Percentiles rank a stretch among this genome's conserved stretches.
These are phyloP conservation scores for Aspergillus luchuensis DNA, from an alignment of 2,329 filamentous ascomycete genomes.

Conservation along the genomic window DNA sequence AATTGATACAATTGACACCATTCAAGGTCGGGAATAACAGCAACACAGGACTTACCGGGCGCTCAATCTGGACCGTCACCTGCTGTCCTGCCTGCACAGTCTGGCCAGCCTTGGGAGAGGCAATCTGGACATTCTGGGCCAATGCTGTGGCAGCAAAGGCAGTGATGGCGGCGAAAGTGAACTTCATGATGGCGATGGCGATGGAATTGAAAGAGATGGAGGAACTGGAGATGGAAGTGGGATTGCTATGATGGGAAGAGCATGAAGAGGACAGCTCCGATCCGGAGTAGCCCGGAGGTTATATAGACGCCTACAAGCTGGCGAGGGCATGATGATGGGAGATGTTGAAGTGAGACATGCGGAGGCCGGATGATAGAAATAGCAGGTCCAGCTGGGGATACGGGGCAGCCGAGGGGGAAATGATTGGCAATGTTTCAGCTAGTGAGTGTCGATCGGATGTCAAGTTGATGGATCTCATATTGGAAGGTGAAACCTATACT, in stretches of 20 bases:
- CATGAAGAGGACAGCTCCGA: background rate
- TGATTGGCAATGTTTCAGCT: background rate
- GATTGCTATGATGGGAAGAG: background rate
- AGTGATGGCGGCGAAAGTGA: conserved; percentile 19
- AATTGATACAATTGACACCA: too few relatives aligned
- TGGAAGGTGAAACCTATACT: background rate
- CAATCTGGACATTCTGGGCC: conserved; percentile 31
- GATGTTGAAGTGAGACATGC: background rate
- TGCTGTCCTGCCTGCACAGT: conserved; percentile 24
- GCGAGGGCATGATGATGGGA: background rate
- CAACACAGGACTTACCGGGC: conserved; percentile 25
- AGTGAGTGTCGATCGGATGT: background rate
- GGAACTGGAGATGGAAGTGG: too few relatives aligned
- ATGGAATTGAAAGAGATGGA: too few relatives aligned
- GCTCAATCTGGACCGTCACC: conserved; percentile 32
- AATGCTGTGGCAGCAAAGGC: conserved; percentile 26
- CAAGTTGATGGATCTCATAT: background rate
- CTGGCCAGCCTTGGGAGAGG: conserved; percentile 24
- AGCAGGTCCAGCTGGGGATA: background rate
- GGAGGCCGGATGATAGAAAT: background rate
- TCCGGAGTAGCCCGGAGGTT: background rate
- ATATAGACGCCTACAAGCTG: background rate
- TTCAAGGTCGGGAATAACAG: background rate
- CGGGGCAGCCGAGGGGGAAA: background rate
- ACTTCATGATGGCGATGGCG: conserved; percentile 26